phyloP scores from a whole-genome alignment of 2,329 filamentous ascomycete species.

The Setomelanomma holmii region DNA sequence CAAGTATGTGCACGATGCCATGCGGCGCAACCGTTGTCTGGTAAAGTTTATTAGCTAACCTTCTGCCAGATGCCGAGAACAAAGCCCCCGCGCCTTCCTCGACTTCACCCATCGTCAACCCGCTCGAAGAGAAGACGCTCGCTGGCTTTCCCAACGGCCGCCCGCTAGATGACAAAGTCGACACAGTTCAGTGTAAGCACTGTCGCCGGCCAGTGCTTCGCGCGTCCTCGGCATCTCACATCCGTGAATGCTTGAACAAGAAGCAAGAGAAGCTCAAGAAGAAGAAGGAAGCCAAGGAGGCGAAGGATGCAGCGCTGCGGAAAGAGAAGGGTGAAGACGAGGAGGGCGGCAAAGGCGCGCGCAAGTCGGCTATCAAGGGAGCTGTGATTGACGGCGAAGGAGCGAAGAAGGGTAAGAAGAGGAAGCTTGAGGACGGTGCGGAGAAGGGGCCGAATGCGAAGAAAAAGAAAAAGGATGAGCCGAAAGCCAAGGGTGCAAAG shows the following conservation, averaged over 20 bases:
- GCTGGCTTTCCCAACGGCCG: conserved; percentile 82
- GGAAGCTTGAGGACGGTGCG: conserved; percentile 63
- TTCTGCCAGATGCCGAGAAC: conserved; percentile 30
- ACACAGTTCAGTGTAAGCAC: conserved; percentile 85
- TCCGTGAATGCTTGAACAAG: conserved; percentile 80
- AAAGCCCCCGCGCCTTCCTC: conserved; percentile 28
- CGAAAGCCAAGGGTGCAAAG: conserved; percentile 82
- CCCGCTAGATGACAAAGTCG: conserved; percentile 79
- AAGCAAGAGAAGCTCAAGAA: conserved; percentile 73
- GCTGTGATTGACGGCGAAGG: conserved; percentile 45
- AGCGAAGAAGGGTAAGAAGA: conserved; percentile 55
- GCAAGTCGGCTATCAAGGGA: conserved; percentile 52
- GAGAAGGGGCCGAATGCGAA: conserved; percentile 79
- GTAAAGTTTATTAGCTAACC: conserved; percentile 9
- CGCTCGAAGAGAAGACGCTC: conserved; percentile 76
- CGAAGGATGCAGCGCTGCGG: conserved; percentile 57
- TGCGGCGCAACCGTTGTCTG: background rate
- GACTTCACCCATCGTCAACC: conserved; percentile 55
- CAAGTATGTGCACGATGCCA: conserved; percentile 56
- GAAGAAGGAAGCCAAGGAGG: conserved; percentile 69
- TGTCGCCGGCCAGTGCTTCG: conserved; percentile 89
- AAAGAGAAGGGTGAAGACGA: conserved; percentile 56
- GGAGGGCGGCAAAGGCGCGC: conserved; percentile 50
- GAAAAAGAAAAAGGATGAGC: conserved; percentile 96
- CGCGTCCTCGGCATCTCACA: conserved; percentile 77